A percentile compares a stretch with the other conserved stretches of the same genome.
These are phyloP conservation scores for Fusarium pilosicola DNA, from an alignment of 2,329 filamentous ascomycete species.

Conservation along the genomic window DNA sequence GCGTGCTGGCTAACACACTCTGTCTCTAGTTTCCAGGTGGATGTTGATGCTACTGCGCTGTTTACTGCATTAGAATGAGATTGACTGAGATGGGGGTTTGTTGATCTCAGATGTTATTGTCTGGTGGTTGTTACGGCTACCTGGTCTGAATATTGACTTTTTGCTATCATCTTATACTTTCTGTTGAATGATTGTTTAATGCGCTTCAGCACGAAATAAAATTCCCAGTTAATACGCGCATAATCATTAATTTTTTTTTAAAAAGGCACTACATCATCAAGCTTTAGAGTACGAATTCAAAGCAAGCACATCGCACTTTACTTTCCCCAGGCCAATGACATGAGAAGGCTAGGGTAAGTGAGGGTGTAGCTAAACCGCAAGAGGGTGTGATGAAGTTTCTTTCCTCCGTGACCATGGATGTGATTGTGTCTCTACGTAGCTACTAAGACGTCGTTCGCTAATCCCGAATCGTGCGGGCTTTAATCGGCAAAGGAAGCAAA, in stretches of 20 bases:
- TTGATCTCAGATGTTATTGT: conserved; percentile 31
- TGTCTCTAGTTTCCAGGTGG: conserved; percentile 24
- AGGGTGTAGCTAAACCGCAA: conserved; percentile 25
- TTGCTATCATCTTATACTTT: neutral
- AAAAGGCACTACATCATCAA: conserved; percentile 5
- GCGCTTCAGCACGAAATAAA: neutral
- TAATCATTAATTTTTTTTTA: no score
- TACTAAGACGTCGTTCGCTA: conserved; percentile 17
- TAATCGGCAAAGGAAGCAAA: conserved; percentile 24
- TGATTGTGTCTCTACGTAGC: conserved; percentile 6
- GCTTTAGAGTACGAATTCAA: conserved; percentile 1
- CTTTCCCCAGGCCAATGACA: conserved; percentile 16
- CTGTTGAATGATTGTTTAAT: neutral
- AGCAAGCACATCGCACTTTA: conserved; percentile 20
- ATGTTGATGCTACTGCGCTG: conserved; percentile 33
- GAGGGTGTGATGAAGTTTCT: conserved; percentile 34
- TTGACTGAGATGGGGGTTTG: conserved; percentile 23
- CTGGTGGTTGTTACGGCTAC: conserved; percentile 34
- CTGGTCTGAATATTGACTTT: neutral
- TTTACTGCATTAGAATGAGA: conserved; percentile 29
- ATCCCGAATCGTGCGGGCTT: conserved; percentile 30
- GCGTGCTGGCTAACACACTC: conserved; percentile 35
- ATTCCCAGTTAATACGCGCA: neutral
- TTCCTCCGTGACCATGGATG: conserved; percentile 14
- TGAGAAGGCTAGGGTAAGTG: conserved; percentile 21